Evolutionary conservation across 306 rosid genomes (phyloP).

Genomic region (Boehmeria nivea): DNA sequence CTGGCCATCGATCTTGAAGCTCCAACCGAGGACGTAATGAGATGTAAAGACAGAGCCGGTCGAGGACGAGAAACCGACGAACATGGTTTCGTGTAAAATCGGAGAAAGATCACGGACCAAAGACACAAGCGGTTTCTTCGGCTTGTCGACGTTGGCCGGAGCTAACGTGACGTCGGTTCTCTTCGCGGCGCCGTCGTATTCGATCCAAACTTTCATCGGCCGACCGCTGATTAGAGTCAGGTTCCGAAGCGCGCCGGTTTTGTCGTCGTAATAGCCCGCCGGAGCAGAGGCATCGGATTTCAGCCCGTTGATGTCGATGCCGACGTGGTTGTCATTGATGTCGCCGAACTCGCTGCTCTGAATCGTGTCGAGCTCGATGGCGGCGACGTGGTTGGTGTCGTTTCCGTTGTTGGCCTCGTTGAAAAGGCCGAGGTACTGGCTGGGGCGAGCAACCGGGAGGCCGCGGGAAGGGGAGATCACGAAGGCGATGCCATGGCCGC

Average conservation of each 20-base stretch:
- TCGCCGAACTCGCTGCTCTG: slow-evolving; percentile 37
- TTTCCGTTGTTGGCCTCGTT: slow-evolving; percentile 37
- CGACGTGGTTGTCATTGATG: slow-evolving; percentile 61
- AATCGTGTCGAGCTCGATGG: slow-evolving; percentile 59
- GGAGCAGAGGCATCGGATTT: slow-evolving; percentile 18
- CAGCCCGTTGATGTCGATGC: slow-evolving; percentile 53
- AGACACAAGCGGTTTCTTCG: slow-evolving; percentile 43
- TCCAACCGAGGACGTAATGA: slow-evolving; percentile 66
- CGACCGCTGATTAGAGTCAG: slow-evolving; percentile 43
- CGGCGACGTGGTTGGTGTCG: slow-evolving; percentile 34
- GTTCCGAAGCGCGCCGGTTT: slow-evolving; percentile 11
- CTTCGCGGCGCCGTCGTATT: slow-evolving; percentile 42
- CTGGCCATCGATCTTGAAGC: slow-evolving; percentile 48
- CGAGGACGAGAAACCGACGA: slow-evolving; percentile 68
- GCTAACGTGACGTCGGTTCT: slow-evolving; percentile 47
- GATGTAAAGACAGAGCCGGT: slow-evolving; percentile 43
- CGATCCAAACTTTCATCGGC: slow-evolving; percentile 58
- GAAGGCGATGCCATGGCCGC: slow-evolving; percentile 62
- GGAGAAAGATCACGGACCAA: slow-evolving; percentile 41
- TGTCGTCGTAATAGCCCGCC: slow-evolving; percentile 31
- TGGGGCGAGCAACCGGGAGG: slow-evolving; percentile 30
- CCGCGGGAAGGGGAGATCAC: slow-evolving; percentile 44
- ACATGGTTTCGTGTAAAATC: slow-evolving; percentile 30
- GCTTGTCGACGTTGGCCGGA: slow-evolving; percentile 36
- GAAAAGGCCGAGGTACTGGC: slow-evolving; percentile 55